Percentiles rank a stretch among this genome's conserved stretches.
Evolutionary conservation across 768 basidiomycete species (phyloP).

Genomic region (Strobilomyces dryophilus): DNA sequence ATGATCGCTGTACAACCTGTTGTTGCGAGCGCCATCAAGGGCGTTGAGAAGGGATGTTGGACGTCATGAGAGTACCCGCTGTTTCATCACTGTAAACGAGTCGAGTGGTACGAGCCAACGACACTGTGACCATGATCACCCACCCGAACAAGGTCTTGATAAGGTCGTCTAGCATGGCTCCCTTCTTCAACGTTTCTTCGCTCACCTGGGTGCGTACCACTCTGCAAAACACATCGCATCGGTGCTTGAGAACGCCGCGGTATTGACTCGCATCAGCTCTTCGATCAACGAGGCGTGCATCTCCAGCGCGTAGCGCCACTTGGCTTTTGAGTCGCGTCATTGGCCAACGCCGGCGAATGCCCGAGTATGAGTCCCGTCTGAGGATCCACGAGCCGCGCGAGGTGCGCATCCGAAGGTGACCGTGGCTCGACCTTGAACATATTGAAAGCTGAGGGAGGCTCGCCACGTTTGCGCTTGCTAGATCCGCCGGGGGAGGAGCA

Average conservation of each 20-base stretch:
- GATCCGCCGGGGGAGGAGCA: constrained; percentile 67
- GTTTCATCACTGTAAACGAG: constrained; percentile 24
- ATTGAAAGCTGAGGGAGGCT: constrained; percentile 40
- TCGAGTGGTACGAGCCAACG: not conserved
- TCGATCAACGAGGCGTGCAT: constrained; percentile 63
- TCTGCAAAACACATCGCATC: constrained; percentile 18
- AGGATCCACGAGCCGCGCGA: constrained; percentile 49
- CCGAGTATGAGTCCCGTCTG: constrained; percentile 63
- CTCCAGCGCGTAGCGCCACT: constrained; percentile 62
- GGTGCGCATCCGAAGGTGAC: constrained; percentile 41
- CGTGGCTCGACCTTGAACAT: constrained; percentile 63
- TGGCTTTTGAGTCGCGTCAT: constrained; percentile 72
- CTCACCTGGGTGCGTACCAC: constrained; percentile 47
- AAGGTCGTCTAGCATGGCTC: constrained; percentile 52
- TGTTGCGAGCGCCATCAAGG: constrained; percentile 6
- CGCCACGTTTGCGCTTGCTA: constrained; percentile 64
- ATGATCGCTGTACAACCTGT: constrained; percentile 5
- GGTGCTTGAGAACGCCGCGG: not conserved
- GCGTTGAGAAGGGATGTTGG: constrained; percentile 4
- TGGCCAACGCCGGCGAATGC: constrained; percentile 62
- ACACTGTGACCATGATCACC: constrained; percentile 17
- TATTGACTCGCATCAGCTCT: constrained; percentile 44
- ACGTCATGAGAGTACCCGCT: constrained; percentile 11
- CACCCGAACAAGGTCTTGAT: constrained; percentile 51
- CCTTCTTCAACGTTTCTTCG: constrained; percentile 55